Conservation (phyloP, 805 yeast genomes). For the Grigorovia transvaalensis region DNA sequence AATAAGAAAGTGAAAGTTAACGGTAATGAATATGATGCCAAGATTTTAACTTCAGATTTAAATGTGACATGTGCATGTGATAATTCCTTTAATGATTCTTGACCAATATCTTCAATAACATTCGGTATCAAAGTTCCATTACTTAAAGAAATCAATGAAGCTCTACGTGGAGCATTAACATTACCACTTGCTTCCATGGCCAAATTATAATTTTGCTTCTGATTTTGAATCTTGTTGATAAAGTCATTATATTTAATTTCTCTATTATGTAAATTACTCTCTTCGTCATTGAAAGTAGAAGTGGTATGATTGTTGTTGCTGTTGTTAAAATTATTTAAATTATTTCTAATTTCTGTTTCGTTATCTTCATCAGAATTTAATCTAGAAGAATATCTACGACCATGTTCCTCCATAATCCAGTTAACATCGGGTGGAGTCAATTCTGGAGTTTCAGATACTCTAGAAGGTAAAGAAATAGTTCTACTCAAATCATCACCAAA, state of each 20-base stretch:
- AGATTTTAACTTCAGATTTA: conserved; percentile 28
- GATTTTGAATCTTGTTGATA: conserved; percentile 23
- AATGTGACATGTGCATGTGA: conserved; percentile 28
- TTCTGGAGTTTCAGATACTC: conserved; percentile 28
- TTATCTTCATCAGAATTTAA: conserved; percentile 15
- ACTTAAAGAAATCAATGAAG: conserved; percentile 22
- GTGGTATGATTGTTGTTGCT: background rate
- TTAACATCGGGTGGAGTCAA: conserved; percentile 28
- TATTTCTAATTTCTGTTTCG: background rate
- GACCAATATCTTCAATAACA: conserved; percentile 21
- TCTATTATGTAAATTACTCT: conserved; percentile 5
- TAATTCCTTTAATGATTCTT: conserved; percentile 19
- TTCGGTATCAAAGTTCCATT: conserved; percentile 23
- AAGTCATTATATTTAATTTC: conserved; percentile 26
- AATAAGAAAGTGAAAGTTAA: conserved; percentile 59
- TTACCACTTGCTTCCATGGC: conserved; percentile 2
- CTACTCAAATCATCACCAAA: conserved; percentile 31
- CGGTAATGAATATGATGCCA: conserved; percentile 38
- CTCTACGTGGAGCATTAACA: conserved; percentile 11
- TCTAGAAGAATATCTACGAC: conserved; percentile 29
- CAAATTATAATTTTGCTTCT: conserved; percentile 8
- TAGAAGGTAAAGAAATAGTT: conserved; percentile 34
- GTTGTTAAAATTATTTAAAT: no score
- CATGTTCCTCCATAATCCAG: conserved; percentile 34
- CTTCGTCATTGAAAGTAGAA: background rate